Evolutionary conservation across 805 yeast genomes (phyloP).

Genomic region (Cyberlindnera mrakii): DNA sequence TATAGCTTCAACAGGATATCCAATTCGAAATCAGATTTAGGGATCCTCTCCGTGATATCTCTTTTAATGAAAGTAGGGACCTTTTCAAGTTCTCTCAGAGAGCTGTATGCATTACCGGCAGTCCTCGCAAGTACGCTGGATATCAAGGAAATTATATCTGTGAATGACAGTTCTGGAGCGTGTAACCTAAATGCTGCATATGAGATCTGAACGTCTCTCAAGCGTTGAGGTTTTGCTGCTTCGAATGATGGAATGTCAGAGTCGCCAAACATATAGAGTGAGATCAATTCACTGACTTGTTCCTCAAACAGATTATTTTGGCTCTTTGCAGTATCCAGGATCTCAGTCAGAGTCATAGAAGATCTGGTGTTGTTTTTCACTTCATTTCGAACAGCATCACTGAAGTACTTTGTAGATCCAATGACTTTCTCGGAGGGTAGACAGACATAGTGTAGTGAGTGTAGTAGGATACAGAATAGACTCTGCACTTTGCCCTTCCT

Average conservation of each 20-base stretch:
- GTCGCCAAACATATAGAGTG: slow-evolving; percentile 10
- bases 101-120: slow-evolving; percentile 29
- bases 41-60: slow-evolving; percentile 33
- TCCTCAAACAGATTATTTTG: slow-evolving; percentile 2
- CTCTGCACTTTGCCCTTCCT: slow-evolving; percentile 9
- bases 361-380: background rate
- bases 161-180: slow-evolving; percentile 2
- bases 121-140: slow-evolving; percentile 27
- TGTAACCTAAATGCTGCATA: slow-evolving; percentile 2
- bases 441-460: slow-evolving; percentile 13
- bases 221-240: background rate
- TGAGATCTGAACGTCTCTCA: slow-evolving; percentile 3
- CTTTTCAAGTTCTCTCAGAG: slow-evolving; percentile 24
- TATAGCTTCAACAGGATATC: slow-evolving; percentile 7
- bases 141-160: slow-evolving; percentile 11
- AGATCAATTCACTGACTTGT: slow-evolving; percentile 2
- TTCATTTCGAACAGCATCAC: slow-evolving; percentile 3
- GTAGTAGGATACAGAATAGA: slow-evolving; percentile 11
- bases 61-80: slow-evolving; percentile 35
- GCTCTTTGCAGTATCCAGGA: background rate
- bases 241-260: background rate
- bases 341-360: background rate
- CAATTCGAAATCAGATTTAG: slow-evolving; percentile 14
- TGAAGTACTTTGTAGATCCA: slow-evolving; percentile 1
- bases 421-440: slow-evolving; percentile 3